phyloP scores from a whole-genome alignment of 805 yeast genomes.

The Yueomyces sinensis region DNA sequence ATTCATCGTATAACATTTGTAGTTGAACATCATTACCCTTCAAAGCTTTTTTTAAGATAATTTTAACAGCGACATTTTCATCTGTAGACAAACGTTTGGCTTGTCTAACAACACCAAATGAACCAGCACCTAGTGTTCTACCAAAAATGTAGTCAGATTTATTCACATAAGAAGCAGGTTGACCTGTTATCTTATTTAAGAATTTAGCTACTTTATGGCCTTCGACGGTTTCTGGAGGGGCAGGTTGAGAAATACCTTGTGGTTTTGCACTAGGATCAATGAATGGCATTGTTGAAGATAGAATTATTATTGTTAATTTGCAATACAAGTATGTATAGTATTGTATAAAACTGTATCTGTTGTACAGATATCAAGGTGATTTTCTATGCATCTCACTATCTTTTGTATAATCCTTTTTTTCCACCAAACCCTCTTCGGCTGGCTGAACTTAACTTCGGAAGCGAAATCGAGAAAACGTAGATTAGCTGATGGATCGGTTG shows the following conservation, averaged over 20 bases:
- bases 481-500: too few species aligned
- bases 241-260: neutral
- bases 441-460: too few species aligned
- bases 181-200: conserved; percentile 50
- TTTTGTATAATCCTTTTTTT: too few species aligned
- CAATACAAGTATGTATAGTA: too few species aligned
- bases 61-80: conserved; percentile 82
- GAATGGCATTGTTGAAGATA: too few species aligned
- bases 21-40: conserved; percentile 50
- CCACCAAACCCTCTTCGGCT: too few species aligned
- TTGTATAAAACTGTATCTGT: too few species aligned
- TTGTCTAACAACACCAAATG: conserved; percentile 82
- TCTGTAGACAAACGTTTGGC: conserved; percentile 41
- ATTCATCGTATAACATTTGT: conserved; percentile 65
- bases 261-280: neutral
- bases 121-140: conserved; percentile 84
- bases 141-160: conserved; percentile 67
- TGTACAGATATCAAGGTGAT: too few species aligned
- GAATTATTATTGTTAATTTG: too few species aligned
- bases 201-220: conserved; percentile 26
- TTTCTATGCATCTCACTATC: too few species aligned
- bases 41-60: conserved; percentile 73
- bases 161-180: conserved; percentile 55
- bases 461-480: too few species aligned
- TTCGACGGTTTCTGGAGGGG: conserved; percentile 13